Evolutionary conservation across 2,329 filamentous ascomycete species (phyloP), one percentile per base, ranked within the genome.

Genomic region (Botryotinia globosa): DNA sequence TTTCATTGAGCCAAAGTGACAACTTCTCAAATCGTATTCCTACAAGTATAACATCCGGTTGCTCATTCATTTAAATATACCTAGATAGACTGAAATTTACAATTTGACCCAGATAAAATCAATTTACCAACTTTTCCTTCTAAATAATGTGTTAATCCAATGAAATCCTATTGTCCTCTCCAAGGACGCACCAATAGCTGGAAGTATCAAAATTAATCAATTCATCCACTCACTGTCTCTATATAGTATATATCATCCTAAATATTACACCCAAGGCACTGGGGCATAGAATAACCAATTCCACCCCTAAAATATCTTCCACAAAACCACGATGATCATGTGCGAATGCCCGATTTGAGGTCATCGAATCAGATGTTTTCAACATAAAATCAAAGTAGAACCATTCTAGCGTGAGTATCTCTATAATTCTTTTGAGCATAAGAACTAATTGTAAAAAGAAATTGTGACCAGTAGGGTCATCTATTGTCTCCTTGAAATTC

Each of bases 391-490:
- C 12, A 25, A 16, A 29, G 48, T 54, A 54, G 25, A 54, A n/a
- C 4, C 48, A 54, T 29, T 25, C 25, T 16, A n/a, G 25, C 4
- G 12, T 29, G 48, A 29, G 12, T 29, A 54, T n/a, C 25, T 16
- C 12, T 14, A 16, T 54, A 8, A 16, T 54, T n/a, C 2, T 2
- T 2, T n/a, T 16, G 14, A 14, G 12, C 25, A 54, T 54, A 16
- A n/a, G 12, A 7, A n/a, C 1, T n/a, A 4, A 14, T 14, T 14
- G 4, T 2, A 22, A 54, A 7, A 12, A n/a, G n/a, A 1, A 1
- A 9, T n/a, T 54, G 12, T n/a, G 25, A n/a, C 48, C 12, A 54
- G 25, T n/a, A 8, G 5, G 4, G 1, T 14, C 48, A 29, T 29
- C 0, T n/a, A 54, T n/a, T 16, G 25, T 54, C 25, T 54, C 4